Base-by-base conservation (phyloP, 164 flowering plant species). In the Chimonanthus salicifolius region DNA sequence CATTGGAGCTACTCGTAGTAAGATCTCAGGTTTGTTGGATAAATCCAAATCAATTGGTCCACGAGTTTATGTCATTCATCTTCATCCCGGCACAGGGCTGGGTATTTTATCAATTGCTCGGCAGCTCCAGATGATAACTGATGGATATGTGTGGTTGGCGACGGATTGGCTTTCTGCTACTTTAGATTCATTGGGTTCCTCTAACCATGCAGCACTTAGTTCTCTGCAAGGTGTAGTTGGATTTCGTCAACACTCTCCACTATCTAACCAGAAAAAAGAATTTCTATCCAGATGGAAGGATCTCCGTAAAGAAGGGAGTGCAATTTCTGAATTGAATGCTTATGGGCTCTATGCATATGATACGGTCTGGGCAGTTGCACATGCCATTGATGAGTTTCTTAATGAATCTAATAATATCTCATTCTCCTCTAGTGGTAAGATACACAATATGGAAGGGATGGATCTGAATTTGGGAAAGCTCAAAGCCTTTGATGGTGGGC, bases 1-100 rank as follows among this genome's bases (percentile, higher is more conserved):
- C 47, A 8, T 77, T n/a, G 50, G 71, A 5, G 83, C 79, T 21
- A 70, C 74, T 80, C 72, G 45, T 43, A 75, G 71, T 2, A 67
- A 79, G 18, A 72, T 88, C 62, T 71, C 79, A 3, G 75, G 77
- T 48, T 6, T 79, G 71, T 85, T 91, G 71, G 77, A 76, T 58
- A 71, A 80, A 51, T 80, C 86, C 21, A 86, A 80, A 75, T 47
- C 47, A 20, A 60, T 84, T 13, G 89, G 87, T 66, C 80, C 90
- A 65, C 88, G 98, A 15, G 94, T 94, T 70, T 88, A 84, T 81
- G 88, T 94, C 47, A 86, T 94, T 67, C 97, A 92, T 79, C 85
- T 82, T 20, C 80, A 74, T 81, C 89, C 90, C 21, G 91, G 87
- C 60, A 81, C 90, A 2, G 76, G 83, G 46, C 76, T 87, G 18